These are phyloP conservation scores for Xylaria sp. DNA, from an alignment of 495 filamentous ascomycete species.

Conservation along the genomic window DNA sequence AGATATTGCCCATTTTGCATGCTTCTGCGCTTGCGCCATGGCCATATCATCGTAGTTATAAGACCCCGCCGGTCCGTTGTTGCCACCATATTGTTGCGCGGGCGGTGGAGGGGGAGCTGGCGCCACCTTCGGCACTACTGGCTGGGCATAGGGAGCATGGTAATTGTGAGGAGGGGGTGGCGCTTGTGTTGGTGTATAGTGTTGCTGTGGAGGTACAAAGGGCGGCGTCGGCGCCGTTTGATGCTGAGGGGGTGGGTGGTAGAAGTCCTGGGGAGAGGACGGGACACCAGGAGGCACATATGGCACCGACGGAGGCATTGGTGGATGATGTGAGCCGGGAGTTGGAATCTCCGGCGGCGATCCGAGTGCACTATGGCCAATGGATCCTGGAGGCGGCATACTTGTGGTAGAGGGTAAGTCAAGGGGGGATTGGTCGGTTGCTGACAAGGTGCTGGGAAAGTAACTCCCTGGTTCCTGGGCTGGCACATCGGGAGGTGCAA, in stretches of 20 bases:
- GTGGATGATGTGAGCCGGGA: slow-evolving; percentile 40
- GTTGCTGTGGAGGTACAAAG: slow-evolving; percentile 29
- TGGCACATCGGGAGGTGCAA: slow-evolving; percentile 42
- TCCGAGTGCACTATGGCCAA: slow-evolving; percentile 18
- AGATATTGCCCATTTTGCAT: slow-evolving; percentile 96
- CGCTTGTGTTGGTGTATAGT: slow-evolving; percentile 25
- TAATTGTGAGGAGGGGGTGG: slow-evolving; percentile 32
- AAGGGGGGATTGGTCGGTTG: slow-evolving; percentile 31
- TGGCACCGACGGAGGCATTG: slow-evolving; percentile 26
- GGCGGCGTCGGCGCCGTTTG: slow-evolving; percentile 28
- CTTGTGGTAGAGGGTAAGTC: slow-evolving; percentile 36
- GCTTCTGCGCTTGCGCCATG: slow-evolving; percentile 85
- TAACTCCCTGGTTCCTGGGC: slow-evolving; percentile 39
- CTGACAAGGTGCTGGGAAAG: slow-evolving; percentile 32
- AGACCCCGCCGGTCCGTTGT: slow-evolving; percentile 21
- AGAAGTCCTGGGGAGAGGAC: slow-evolving; percentile 38
- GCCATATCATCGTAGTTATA: slow-evolving; percentile 70
- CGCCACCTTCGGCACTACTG: slow-evolving; percentile 17
- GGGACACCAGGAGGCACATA: slow-evolving; percentile 20
- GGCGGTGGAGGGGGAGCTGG: slow-evolving; percentile 28
- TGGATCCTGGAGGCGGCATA: slow-evolving; percentile 37
- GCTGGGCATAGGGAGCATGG: slow-evolving; percentile 30
- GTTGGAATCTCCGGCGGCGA: slow-evolving; percentile 33
- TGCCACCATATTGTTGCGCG: slow-evolving; percentile 31
- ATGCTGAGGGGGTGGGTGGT: slow-evolving; percentile 28